Base-by-base conservation (phyloP, 129 eudicot genomes). In the Scalesia atractyloides region DNA sequence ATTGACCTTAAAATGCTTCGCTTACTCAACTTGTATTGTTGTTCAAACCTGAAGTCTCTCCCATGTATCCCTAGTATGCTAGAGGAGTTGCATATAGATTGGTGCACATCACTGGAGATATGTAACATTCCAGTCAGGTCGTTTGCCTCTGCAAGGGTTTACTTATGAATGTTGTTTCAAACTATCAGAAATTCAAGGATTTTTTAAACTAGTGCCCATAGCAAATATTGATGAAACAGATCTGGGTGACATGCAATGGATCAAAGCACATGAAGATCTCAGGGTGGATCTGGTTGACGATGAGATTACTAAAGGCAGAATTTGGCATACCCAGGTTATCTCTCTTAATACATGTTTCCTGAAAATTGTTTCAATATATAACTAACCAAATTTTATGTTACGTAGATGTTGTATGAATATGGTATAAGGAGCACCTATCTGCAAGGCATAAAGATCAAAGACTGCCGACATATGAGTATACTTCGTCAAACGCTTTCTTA, bases 71-170 rank as follows among this genome's bases (percentile, higher is more conserved):
- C 30, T 1, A 24, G 30, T 24, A 24, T 1, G 2, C 30, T 24
- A 24, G 30, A 24, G 30, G 30, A 24, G 30, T 64, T 64, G 69
- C 4, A 64, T 64, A 1, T 10, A 10, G 30, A 39, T 16, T 1
- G 1, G 33, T 37, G 51, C 41, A 7, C 7, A 1, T 48, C 58
- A 24, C 7, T 68, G 44, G 60, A 49, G 60, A 68, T 10, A 49
- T n/a, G 34, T 68, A 47, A 68, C 60, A 68, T 68, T 68, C 59
- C 9, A 68, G 16, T 68, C 73, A 49, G 61, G 26, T 49, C 69
- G 51, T 41, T 64, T 64, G 34, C 39, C 9, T 36, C 44, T 64
- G 34, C 33, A 13, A 3, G 3, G 9, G 15, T 49, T 68, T 68
- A 26, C 7, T 0, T 68, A 68, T 30, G 15, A 24, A 24, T 24